Percentiles rank a stretch among this genome's conserved stretches.
Evolutionary conservation across 2,329 filamentous ascomycete genomes (phyloP).

Genomic region (Xylariaceae sp.): DNA sequence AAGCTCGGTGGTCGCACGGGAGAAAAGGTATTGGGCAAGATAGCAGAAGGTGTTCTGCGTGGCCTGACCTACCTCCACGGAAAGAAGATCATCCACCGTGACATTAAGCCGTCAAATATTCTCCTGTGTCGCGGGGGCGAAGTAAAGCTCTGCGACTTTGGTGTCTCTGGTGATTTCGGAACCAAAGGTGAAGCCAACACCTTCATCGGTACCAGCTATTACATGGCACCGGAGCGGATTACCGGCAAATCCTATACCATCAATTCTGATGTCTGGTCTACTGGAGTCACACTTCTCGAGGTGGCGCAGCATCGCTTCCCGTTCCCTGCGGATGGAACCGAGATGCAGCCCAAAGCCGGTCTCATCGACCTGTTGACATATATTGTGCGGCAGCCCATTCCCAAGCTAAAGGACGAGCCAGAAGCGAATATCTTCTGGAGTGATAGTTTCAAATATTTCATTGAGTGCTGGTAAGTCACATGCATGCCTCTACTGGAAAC

Average conservation of each 20-base stretch:
- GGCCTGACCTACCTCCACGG: slow-evolving; percentile 92
- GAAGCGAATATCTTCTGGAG: slow-evolving; percentile 89
- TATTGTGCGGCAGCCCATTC: slow-evolving; percentile 92
- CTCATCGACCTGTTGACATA: slow-evolving; percentile 95
- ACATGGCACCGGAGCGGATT: slow-evolving; percentile 98
- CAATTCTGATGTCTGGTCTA: slow-evolving; percentile 96
- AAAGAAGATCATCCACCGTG: slow-evolving; percentile 95
- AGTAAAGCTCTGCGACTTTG: slow-evolving; percentile 97
- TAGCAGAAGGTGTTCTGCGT: slow-evolving; percentile 89
- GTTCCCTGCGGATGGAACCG: slow-evolving; percentile 92
- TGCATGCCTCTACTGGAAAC: background rate
- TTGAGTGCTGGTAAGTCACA: slow-evolving; percentile 87
- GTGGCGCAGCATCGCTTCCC: slow-evolving; percentile 99
- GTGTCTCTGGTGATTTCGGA: slow-evolving; percentile 94
- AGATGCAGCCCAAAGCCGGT: slow-evolving; percentile 88
- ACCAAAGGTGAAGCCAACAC: slow-evolving; percentile 98
- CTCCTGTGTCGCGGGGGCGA: slow-evolving; percentile 86
- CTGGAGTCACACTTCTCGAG: slow-evolving; percentile 94
- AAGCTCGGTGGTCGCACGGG: slow-evolving; percentile 89
- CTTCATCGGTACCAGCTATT: slow-evolving; percentile 97
- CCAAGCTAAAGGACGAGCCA: slow-evolving; percentile 91
- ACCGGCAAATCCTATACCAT: slow-evolving; percentile 98
- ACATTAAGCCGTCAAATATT: slow-evolving; percentile 98
- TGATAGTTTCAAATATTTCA: slow-evolving; percentile 98
- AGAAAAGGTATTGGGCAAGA: slow-evolving; percentile 94